A percentile compares a stretch with the other conserved stretches of the same genome.
phyloP scores from a whole-genome alignment of 768 basidiomycete genomes.

The Amanita fuliginea region DNA sequence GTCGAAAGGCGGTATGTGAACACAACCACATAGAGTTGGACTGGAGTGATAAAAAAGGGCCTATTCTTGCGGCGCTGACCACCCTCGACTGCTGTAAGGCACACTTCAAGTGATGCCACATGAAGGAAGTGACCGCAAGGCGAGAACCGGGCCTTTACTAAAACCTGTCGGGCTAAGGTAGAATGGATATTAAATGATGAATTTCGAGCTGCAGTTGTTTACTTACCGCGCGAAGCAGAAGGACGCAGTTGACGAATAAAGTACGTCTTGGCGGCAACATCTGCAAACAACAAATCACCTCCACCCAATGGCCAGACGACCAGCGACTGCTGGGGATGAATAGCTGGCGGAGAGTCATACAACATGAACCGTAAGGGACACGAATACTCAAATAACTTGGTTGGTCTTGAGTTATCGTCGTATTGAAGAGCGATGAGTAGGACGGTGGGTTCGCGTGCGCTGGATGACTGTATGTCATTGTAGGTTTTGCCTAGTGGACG shows the following conservation, averaged over 20 bases:
- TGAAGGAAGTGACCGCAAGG: slow-evolving; percentile 15
- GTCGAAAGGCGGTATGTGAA: slow-evolving; percentile 14
- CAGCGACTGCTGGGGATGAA: slow-evolving; percentile 16
- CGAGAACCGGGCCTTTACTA: slow-evolving; percentile 17
- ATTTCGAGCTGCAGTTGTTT: background rate
- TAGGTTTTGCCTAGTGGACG: background rate
- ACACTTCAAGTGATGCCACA: slow-evolving; percentile 17
- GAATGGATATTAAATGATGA: background rate
- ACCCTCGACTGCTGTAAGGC: slow-evolving; percentile 6
- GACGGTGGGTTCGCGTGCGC: background rate
- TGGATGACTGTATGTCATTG: background rate
- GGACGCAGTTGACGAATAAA: slow-evolving; percentile 16
- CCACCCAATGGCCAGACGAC: slow-evolving; percentile 18
- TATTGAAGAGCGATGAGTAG: slow-evolving; percentile 8
- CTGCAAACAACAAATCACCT: slow-evolving; percentile 18
- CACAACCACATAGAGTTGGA: slow-evolving; percentile 13
- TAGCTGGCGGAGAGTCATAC: slow-evolving; percentile 16
- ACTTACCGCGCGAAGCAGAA: slow-evolving; percentile 16
- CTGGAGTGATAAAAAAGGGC: background rate
- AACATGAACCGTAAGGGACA: slow-evolving; percentile 12
- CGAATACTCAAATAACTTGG: slow-evolving; percentile 10
- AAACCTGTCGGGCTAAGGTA: slow-evolving; percentile 15
- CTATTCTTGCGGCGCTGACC: background rate
- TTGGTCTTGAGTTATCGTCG: background rate
- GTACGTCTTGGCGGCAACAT: slow-evolving; percentile 15